Conservation (phyloP, 2,329 filamentous ascomycete species). For the Talaromyces sp. region DNA sequence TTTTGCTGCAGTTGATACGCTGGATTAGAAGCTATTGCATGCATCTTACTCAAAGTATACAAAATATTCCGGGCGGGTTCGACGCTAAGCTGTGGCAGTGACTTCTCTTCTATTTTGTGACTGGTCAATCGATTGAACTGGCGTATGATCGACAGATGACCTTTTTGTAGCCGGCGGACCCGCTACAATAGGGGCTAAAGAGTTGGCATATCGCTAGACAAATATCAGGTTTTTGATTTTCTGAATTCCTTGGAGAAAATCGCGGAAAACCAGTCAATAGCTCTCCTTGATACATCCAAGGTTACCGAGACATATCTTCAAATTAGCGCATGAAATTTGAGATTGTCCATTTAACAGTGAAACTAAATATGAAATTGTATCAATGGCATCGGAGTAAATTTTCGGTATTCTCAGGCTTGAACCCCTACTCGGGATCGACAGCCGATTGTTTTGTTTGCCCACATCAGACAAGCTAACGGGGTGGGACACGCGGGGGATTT, state of each 20-base stretch:
- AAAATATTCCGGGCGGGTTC: not conserved
- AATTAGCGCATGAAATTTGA: no score
- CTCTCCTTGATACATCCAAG: no score
- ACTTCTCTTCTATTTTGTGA: not conserved
- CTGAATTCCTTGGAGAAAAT: not conserved
- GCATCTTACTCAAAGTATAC: not conserved
- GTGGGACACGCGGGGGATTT: conserved; percentile 8
- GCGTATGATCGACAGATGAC: not conserved
- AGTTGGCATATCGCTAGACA: conserved; percentile 2
- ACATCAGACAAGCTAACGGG: not conserved
- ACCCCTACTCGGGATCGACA: conserved; percentile 1
- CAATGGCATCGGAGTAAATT: no score
- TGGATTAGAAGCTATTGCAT: not conserved
- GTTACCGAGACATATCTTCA: no score
- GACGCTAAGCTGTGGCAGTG: not conserved
- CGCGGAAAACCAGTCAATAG: no score
- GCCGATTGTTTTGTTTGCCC: not conserved
- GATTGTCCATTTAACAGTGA: no score
- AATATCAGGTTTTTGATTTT: not conserved
- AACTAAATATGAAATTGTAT: no score
- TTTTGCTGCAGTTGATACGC: not conserved
- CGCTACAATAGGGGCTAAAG: not conserved
- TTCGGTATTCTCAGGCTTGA: not conserved
- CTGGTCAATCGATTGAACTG: not conserved
- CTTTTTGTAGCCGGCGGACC: not conserved